Percentiles rank a stretch among this genome's conserved stretches.
These are phyloP conservation scores for Lasiodiplodia hormozganensis DNA, from an alignment of 2,329 filamentous ascomycete species.

Conservation along the genomic window DNA sequence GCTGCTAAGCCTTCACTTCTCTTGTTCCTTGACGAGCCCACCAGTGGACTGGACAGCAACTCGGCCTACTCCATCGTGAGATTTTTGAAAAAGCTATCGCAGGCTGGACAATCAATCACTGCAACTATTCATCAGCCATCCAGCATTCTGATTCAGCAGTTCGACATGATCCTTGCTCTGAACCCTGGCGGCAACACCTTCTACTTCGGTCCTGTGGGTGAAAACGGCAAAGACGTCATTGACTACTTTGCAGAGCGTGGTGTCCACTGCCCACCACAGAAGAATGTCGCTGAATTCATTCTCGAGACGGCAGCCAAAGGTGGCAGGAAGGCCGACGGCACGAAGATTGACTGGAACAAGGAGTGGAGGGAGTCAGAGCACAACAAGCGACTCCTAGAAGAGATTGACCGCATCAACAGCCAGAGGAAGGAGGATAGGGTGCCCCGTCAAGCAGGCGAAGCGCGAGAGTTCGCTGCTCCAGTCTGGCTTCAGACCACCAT, in stretches of 20 bases:
- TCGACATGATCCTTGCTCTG: slow-evolving; percentile 79
- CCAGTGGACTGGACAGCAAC: slow-evolving; percentile 80
- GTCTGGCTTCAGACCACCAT: slow-evolving; percentile 67
- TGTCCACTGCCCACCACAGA: slow-evolving; percentile 69
- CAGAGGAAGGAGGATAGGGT: slow-evolving; percentile 50
- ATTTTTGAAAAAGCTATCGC: slow-evolving; percentile 72
- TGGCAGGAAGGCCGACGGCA: slow-evolving; percentile 56
- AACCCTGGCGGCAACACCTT: slow-evolving; percentile 72
- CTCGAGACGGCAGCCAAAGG: slow-evolving; percentile 82
- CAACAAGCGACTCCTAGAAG: slow-evolving; percentile 52
- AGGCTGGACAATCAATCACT: slow-evolving; percentile 72
- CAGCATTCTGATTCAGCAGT: slow-evolving; percentile 77
- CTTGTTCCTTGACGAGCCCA: slow-evolving; percentile 84
- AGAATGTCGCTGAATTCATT: slow-evolving; percentile 81
- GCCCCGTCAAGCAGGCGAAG: slow-evolving; percentile 29
- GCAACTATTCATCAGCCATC: slow-evolving; percentile 88
- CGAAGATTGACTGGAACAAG: slow-evolving; percentile 56
- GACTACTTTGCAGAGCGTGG: slow-evolving; percentile 69
- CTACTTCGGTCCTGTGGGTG: slow-evolving; percentile 71
- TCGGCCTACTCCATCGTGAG: slow-evolving; percentile 78
- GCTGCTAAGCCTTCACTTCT: slow-evolving; percentile 82
- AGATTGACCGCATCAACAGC: slow-evolving; percentile 70
- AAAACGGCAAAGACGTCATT: slow-evolving; percentile 66
- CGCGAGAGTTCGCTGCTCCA: slow-evolving; percentile 70
- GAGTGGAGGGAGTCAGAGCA: slow-evolving; percentile 62